These are phyloP conservation scores for Talaromyces sp. DNA, from an alignment of 2,329 filamentous ascomycete genomes.

Conservation along the genomic window DNA sequence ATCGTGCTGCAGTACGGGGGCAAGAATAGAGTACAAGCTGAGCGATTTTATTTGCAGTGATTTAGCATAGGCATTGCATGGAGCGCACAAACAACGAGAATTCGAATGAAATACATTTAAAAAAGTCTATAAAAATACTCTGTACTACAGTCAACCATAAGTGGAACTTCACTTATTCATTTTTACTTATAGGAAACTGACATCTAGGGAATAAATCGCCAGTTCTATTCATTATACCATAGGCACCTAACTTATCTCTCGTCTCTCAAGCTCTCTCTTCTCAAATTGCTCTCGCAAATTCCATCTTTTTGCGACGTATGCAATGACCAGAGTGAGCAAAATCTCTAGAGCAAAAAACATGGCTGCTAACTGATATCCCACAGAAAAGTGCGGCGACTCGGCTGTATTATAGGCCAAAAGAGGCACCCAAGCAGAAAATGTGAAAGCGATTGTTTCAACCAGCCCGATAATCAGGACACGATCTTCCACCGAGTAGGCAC, in stretches of 20 bases:
- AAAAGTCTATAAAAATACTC: too few relatives aligned
- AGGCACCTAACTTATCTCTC: background rate
- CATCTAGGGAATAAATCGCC: background rate
- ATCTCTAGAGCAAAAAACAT: conserved; percentile 29
- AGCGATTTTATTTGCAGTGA: background rate
- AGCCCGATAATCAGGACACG: conserved; percentile 47
- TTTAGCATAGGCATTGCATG: background rate
- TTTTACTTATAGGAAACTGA: background rate
- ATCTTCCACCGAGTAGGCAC: conserved; percentile 44
- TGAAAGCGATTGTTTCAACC: conserved; percentile 44
- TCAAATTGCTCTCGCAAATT: background rate
- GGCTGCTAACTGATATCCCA: conserved; percentile 32
- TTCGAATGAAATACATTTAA: too few relatives aligned
- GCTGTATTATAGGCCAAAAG: conserved; percentile 32
- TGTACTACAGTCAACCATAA: too few relatives aligned
- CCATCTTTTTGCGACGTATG: conserved; percentile 5
- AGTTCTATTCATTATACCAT: background rate
- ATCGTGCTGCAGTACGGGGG: background rate
- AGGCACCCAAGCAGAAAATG: conserved; percentile 43
- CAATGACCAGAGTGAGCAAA: conserved; percentile 12
- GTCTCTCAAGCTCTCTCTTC: background rate
- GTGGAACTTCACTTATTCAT: too few relatives aligned
- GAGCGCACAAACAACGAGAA: too few relatives aligned
- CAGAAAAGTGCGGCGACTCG: conserved; percentile 37
- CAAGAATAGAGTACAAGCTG: background rate